phyloP scores from a whole-genome alignment of 116 monocot genomes.

The Trichopus zeylanicus region DNA sequence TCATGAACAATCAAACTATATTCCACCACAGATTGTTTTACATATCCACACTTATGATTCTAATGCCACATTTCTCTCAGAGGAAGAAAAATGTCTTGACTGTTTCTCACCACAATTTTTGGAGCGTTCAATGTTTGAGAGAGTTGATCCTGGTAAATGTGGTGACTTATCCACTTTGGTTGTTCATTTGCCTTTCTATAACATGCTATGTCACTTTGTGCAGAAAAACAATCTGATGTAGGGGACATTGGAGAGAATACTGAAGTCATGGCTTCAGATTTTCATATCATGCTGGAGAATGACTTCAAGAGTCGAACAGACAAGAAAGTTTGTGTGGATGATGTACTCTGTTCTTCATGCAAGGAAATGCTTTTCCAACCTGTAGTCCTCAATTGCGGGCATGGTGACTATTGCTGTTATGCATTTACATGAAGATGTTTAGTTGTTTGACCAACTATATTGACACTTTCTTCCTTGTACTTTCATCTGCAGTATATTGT shows the following conservation, averaged over 20 bases:
- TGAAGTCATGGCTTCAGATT: not conserved
- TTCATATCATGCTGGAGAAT: slow-evolving; percentile 10
- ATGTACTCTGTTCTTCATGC: slow-evolving; percentile 50
- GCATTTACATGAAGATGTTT: not conserved
- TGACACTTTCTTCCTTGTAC: not conserved
- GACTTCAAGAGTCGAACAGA: slow-evolving; percentile 1
- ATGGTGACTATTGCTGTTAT: slow-evolving; percentile 32
- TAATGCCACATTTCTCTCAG: slow-evolving; percentile 29
- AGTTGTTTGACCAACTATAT: not conserved
- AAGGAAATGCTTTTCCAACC: slow-evolving; percentile 57
- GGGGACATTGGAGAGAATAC: not conserved
- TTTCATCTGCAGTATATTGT: slow-evolving; percentile 49
- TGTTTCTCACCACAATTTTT: slow-evolving; percentile 48
- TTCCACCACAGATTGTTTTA: not conserved
- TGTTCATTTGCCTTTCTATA: not conserved
- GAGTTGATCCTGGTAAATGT: slow-evolving; percentile 21
- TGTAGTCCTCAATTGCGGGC: slow-evolving; percentile 84
- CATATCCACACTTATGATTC: no score
- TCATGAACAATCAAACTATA: not conserved
- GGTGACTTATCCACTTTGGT: not conserved
- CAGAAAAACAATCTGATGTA: not conserved
- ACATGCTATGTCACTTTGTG: not conserved
- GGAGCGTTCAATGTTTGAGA: slow-evolving; percentile 11
- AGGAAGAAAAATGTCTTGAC: slow-evolving; percentile 38
- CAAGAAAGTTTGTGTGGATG: slow-evolving; percentile 38